phyloP scores from a whole-genome alignment of 495 filamentous ascomycete genomes.

The Aspergillus nanangensis region DNA sequence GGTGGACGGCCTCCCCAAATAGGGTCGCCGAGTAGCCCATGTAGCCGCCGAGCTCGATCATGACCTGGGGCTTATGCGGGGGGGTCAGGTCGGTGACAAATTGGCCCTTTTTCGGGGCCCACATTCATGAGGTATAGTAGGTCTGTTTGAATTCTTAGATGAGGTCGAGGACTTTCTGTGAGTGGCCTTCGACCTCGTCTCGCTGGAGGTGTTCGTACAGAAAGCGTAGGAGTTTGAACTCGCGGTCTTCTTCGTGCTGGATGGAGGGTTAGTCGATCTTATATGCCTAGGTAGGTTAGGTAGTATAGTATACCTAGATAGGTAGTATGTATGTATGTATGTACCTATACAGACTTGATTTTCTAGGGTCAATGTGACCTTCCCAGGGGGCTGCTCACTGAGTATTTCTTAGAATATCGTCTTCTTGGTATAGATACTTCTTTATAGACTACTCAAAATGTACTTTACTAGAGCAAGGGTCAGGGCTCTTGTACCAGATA shows the following conservation, averaged over 20 bases:
- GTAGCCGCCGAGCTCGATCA: constrained; percentile 81
- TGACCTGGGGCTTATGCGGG: constrained; percentile 57
- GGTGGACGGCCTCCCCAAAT: constrained; percentile 58
- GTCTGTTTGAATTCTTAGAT: constrained; percentile 70
- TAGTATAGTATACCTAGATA: no score
- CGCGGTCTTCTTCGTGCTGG: constrained; percentile 61
- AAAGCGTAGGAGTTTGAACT: constrained; percentile 66
- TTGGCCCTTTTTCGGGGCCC: constrained; percentile 64
- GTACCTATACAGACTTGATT: no score
- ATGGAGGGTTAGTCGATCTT: no score
- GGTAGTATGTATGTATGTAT: no score
- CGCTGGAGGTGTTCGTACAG: constrained; percentile 56
- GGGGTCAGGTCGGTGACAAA: constrained; percentile 62
- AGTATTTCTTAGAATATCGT: no score
- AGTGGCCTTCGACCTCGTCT: constrained; percentile 58
- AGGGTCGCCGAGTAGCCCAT: constrained; percentile 75
- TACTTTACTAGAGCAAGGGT: no score
- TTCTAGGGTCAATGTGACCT: no score
- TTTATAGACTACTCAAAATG: no score
- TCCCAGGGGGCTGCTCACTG: no score
- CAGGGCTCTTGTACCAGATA: no score
- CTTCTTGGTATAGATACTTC: no score
- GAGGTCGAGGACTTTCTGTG: constrained; percentile 55
- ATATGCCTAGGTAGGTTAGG: no score
- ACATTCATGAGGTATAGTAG: constrained; percentile 74